Evolutionary conservation across 2,329 filamentous ascomycete species (phyloP).

Genomic region (Fusarium subglutinans): DNA sequence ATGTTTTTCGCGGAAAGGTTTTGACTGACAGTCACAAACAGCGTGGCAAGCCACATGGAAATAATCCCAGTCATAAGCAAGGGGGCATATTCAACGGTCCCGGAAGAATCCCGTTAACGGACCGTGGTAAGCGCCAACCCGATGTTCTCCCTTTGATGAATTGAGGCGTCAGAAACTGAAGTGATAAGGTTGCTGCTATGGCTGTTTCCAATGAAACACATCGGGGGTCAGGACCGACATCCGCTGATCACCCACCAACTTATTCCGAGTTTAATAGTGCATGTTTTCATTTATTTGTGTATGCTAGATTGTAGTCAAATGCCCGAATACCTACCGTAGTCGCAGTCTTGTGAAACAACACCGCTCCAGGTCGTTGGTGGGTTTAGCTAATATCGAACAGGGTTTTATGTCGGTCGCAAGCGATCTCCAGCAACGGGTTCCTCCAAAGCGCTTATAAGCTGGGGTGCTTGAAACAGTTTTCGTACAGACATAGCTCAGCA

Average conservation of each 20-base stretch:
- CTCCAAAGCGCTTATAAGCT: conserved; percentile 36
- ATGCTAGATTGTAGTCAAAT: background rate
- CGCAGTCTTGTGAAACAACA: conserved; percentile 19
- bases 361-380: conserved; percentile 15
- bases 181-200: background rate
- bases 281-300: background rate
- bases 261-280: background rate
- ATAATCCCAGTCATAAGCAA: conserved; percentile 25
- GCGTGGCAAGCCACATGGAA: conserved; percentile 29
- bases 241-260: background rate
- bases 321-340: background rate
- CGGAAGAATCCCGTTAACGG: conserved; percentile 26
- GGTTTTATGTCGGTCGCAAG: conserved; percentile 28
- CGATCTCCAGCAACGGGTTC: conserved; percentile 12
- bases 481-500: background rate
- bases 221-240: conserved; percentile 2
- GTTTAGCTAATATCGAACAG: conserved; percentile 27
- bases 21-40: conserved; percentile 9
- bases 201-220: background rate
- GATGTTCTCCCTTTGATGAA: conserved; percentile 18
- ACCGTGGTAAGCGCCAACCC: conserved; percentile 24
- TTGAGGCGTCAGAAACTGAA: background rate
- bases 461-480: conserved; percentile 18
- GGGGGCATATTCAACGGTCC: conserved; percentile 26
- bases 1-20: conserved; percentile 23